A percentile compares a stretch with the other conserved stretches of the same genome.
These are phyloP conservation scores for Kazachstania martiniae DNA, from an alignment of 805 yeast species.

Conservation along the genomic window DNA sequence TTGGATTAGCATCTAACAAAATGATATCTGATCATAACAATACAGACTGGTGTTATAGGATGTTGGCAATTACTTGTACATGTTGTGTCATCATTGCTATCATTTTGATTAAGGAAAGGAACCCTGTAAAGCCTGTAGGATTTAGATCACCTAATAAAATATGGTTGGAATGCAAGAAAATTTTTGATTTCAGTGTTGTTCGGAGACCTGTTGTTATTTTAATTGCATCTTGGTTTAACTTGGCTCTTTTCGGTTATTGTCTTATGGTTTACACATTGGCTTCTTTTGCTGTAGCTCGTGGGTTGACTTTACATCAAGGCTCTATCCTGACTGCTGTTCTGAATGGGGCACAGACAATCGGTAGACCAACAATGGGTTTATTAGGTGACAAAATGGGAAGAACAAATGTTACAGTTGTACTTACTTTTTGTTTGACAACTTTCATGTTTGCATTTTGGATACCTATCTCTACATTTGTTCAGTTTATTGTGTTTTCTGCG, in stretches of 20 bases:
- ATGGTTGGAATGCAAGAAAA: constrained; percentile 18
- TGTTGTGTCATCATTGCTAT: constrained; percentile 31
- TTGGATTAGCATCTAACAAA: constrained; percentile 33
- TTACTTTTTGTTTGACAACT: constrained; percentile 29
- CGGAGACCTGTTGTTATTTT: constrained; percentile 25
- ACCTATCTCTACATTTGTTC: constrained; percentile 32
- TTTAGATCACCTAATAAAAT: constrained; percentile 12
- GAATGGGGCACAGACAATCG: constrained; percentile 37
- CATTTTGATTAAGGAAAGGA: constrained; percentile 36
- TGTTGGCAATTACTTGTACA: constrained; percentile 34
- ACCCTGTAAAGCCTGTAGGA: constrained; percentile 25
- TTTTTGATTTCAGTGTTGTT: constrained; percentile 28
- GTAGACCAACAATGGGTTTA: constrained; percentile 39
- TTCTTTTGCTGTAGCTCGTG: constrained; percentile 38
- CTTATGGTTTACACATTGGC: constrained; percentile 38
- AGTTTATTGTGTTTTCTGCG: constrained; percentile 33
- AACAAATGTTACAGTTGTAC: constrained; percentile 33
- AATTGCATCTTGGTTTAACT: constrained; percentile 30
- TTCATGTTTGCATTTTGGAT: constrained; percentile 41
- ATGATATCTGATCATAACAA: constrained; percentile 30
- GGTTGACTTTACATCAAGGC: constrained; percentile 34
- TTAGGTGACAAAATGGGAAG: constrained; percentile 37
- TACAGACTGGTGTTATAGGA: constrained; percentile 38
- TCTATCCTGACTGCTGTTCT: constrained; percentile 36
- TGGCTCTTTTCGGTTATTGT: constrained; percentile 32